A percentile compares a stretch with the other conserved stretches of the same genome.
Evolutionary conservation across 1,284 basidiomycete genomes (phyloP).

Genomic region (Malassezia obtusa): DNA sequence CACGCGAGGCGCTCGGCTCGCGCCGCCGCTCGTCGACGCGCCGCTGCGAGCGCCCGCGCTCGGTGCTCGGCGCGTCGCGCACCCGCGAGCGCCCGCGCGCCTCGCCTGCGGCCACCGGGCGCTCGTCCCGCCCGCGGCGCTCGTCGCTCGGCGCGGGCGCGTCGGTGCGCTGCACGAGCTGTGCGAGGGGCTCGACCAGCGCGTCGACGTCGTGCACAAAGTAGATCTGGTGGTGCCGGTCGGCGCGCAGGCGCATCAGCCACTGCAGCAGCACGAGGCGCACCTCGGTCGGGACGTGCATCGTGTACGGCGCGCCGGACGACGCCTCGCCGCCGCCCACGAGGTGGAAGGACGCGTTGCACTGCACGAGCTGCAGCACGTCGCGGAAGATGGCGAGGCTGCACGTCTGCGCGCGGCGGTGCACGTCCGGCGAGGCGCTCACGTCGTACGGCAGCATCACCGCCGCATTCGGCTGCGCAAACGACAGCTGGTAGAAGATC

Average conservation of each 20-base stretch:
- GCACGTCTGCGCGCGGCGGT: constrained; percentile 25
- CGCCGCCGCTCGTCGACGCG: neutral
- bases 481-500: constrained; percentile 44
- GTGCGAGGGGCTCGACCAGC: constrained; percentile 30
- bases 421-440: constrained; percentile 19
- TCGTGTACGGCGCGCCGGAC: neutral
- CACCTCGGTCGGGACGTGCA: constrained; percentile 2
- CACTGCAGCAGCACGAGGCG: constrained; percentile 73
- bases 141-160: neutral
- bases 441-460: constrained; percentile 23
- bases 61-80: neutral
- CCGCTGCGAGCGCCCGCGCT: neutral
- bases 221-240: constrained; percentile 79
- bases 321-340: constrained; percentile 4
- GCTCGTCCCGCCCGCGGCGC: constrained; percentile 18
- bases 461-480: constrained; percentile 33
- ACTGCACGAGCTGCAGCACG: constrained; percentile 31
- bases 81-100: neutral
- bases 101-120: constrained; percentile 13
- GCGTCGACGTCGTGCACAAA: constrained; percentile 53
- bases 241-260: constrained; percentile 76
- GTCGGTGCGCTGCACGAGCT: constrained; percentile 3
- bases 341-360: neutral
- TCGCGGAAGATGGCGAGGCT: constrained; percentile 39
- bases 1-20: neutral